A percentile compares a stretch with the other conserved stretches of the same genome.
Conservation (phyloP, 495 filamentous ascomycete species). For the Xylaria longipes region DNA sequence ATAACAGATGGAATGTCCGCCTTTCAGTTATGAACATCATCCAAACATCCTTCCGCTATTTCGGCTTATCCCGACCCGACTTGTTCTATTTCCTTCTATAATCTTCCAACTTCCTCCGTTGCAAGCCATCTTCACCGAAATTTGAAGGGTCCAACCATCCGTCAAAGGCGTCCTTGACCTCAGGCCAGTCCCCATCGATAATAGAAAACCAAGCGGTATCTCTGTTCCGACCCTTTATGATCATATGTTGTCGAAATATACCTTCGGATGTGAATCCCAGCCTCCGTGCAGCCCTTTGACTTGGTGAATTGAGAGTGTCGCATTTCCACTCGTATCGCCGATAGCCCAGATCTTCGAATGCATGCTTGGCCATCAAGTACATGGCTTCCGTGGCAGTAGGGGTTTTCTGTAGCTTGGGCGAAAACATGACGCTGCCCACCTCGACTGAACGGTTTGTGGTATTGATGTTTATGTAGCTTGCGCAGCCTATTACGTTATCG, state of each 20-base stretch:
- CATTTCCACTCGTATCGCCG: constrained; percentile 66
- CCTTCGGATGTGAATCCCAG: constrained; percentile 63
- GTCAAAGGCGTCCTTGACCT: constrained; percentile 48
- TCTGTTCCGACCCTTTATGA: constrained; percentile 60
- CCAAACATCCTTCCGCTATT: background rate
- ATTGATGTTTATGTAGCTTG: constrained; percentile 52
- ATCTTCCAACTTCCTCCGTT: constrained; percentile 47
- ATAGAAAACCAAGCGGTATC: constrained; percentile 65
- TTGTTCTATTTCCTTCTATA: constrained; percentile 23
- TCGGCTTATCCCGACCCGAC: background rate
- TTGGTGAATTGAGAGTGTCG: constrained; percentile 56
- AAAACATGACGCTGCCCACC: constrained; percentile 58
- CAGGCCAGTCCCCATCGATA: constrained; percentile 57
- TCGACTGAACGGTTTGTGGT: constrained; percentile 51
- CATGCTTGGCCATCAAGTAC: constrained; percentile 54
- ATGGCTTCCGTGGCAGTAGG: constrained; percentile 58
- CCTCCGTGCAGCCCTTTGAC: constrained; percentile 55
- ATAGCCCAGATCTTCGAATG: constrained; percentile 59
- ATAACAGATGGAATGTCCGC: background rate
- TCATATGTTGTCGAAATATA: constrained; percentile 61
- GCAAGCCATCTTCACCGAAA: constrained; percentile 54
- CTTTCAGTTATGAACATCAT: background rate
- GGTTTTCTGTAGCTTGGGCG: constrained; percentile 53
- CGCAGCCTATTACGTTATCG: constrained; percentile 46
- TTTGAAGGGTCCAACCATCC: constrained; percentile 56